Conservation (phyloP, 139 green algal genomes). For the Deuterostichococcus epilithicus region DNA sequence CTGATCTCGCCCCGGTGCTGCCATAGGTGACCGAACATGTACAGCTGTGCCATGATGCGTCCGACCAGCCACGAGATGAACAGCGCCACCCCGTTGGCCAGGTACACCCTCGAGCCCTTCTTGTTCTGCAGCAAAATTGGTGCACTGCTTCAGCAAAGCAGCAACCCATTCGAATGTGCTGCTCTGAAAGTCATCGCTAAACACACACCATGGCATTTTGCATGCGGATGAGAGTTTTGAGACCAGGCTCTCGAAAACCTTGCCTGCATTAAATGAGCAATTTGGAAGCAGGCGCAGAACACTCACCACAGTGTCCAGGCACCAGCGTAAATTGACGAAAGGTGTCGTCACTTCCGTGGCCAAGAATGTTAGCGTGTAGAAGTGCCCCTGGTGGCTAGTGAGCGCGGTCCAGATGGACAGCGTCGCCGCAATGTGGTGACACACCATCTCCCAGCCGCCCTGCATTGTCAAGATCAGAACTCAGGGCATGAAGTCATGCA, state of each 20-base stretch:
- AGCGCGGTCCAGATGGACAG: constrained; percentile 17
- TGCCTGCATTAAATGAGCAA: too few relatives aligned
- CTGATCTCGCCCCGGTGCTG: background rate
- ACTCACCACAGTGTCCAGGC: constrained; percentile 28
- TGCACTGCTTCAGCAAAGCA: too few relatives aligned
- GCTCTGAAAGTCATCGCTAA: too few relatives aligned
- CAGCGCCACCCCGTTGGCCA: background rate
- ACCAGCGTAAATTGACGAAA: constrained; percentile 37
- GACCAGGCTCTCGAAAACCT: too few relatives aligned
- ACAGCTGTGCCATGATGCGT: background rate
- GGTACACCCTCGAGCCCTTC: background rate
- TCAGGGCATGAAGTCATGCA: too few relatives aligned
- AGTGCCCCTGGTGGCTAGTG: constrained; percentile 21
- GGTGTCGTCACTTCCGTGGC: constrained; percentile 43
- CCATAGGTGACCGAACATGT: background rate
- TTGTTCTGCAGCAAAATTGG: background rate
- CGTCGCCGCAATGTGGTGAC: constrained; percentile 35
- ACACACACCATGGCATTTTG: too few relatives aligned
- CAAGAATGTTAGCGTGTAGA: constrained; percentile 35
- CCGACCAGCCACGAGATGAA: background rate
- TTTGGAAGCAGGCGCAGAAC: background rate
- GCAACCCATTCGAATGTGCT: too few relatives aligned
- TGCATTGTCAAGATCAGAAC: background rate
- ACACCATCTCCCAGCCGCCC: constrained; percentile 28
- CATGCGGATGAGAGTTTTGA: too few relatives aligned